Evolutionary conservation across 2,329 filamentous ascomycete genomes (phyloP), one percentile per base, ranked within the genome.

Genomic region (Daldinia eschscholtzii): DNA sequence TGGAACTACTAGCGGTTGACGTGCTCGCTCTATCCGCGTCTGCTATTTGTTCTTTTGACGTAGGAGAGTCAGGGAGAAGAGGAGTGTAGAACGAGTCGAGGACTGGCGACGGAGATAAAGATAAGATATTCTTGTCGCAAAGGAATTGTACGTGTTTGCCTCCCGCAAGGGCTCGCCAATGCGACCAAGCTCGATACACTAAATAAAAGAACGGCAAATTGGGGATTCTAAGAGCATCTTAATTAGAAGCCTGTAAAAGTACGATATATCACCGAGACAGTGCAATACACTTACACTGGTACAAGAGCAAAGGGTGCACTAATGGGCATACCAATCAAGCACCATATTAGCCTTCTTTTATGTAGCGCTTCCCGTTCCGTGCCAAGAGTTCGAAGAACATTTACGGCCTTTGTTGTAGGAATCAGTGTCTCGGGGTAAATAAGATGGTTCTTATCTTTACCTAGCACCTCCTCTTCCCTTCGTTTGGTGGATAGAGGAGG

Each of bases 131-230:
- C 72, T 94, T 90, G 64, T 92, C 83, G 44, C 95, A 80, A 12
- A 99, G 87, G 79, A 93, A 96, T 72, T 95, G 88, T 37, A 98
- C 83, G 78, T 98, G 93, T 75, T 89, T 92, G 20, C 93, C 94
- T 61, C 96, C 96, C 41, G 89, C 88, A 61, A 97, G 83, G 60
- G 96, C 96, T 82, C 91, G 88, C 89, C 92, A 97, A 80, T 97
- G 93, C 20, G 93, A 97, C 91, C 92, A 98, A 28, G 93, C 92
- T 71, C 96, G 88, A 83, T 97, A 99, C 18, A 88, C 89, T 44
- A 98, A 87, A 80, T 98, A 99, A 84, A 98, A 98, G 84, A 98
- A 98, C 18, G 96, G 96, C 12, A 99, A 84, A 78, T 99, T 98
- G 39, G 95, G 94, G 70, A 98, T 87, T 70, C 93, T 97, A 37